These are phyloP conservation scores for Apiotrichum veenhuisii DNA, from an alignment of 1,284 basidiomycete genomes.

Conservation along the genomic window DNA sequence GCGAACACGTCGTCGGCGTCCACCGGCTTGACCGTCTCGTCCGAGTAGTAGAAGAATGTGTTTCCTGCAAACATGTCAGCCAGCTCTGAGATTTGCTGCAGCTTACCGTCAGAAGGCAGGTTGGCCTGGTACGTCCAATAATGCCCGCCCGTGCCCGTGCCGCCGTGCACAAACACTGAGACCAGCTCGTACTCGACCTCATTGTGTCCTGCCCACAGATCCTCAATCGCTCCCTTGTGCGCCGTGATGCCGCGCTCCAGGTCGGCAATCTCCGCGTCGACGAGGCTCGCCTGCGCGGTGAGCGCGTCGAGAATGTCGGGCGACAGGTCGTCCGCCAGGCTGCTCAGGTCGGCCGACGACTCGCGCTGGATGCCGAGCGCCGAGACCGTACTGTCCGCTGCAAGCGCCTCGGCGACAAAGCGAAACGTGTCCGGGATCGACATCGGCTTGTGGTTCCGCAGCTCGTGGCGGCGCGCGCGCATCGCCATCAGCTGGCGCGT, in stretches of 20 bases:
- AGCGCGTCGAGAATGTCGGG: slow-evolving; percentile 35
- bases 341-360: slow-evolving; percentile 22
- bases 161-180: slow-evolving; percentile 94
- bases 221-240: slow-evolving; percentile 69
- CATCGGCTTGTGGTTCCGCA: slow-evolving; percentile 55
- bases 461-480: slow-evolving; percentile 62
- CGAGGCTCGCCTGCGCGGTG: slow-evolving; percentile 55
- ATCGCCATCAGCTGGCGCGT: slow-evolving; percentile 62
- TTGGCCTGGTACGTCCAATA: slow-evolving; percentile 51
- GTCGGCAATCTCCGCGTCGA: slow-evolving; percentile 61
- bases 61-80: slow-evolving; percentile 53
- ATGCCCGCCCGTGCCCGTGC: slow-evolving; percentile 54
- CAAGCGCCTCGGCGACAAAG: slow-evolving; percentile 30
- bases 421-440: slow-evolving; percentile 33
- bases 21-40: slow-evolving; percentile 65
- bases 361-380: slow-evolving; percentile 1
- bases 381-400: slow-evolving; percentile 40
- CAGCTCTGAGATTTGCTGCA: not conserved
- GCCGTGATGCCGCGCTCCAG: slow-evolving; percentile 57
- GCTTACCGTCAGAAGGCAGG: slow-evolving; percentile 44
- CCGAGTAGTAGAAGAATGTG: slow-evolving; percentile 93
- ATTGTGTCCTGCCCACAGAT: slow-evolving; percentile 67
- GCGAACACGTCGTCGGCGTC: slow-evolving; percentile 40
- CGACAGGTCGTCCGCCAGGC: slow-evolving; percentile 50
- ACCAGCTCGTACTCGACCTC: slow-evolving; percentile 82